Conservation (phyloP, 176 grass and related monocot genomes). For the Aegilops bicornis region DNA sequence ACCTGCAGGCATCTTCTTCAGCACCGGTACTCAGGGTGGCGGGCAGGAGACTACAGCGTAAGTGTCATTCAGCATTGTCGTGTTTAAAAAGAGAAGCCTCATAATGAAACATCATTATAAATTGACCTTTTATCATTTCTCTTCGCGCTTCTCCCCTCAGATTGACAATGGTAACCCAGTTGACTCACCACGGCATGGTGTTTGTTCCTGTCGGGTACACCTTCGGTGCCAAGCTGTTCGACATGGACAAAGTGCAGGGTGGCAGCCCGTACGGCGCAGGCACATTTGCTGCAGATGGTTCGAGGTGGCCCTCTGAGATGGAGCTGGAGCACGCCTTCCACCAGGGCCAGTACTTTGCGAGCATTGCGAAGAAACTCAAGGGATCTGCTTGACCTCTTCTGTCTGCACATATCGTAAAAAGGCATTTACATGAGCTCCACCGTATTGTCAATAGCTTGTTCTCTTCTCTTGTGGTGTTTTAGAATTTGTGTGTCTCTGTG, state of each 20-base stretch:
- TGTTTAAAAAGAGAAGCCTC: neutral
- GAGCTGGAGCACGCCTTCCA: conserved; percentile 96
- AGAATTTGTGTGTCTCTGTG: neutral
- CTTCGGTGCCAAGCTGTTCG: conserved; percentile 84
- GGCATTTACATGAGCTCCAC: conserved; percentile 17
- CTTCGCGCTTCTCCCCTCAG: conserved; percentile 27
- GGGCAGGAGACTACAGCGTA: conserved; percentile 92
- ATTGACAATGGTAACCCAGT: conserved; percentile 76
- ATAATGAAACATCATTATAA: neutral
- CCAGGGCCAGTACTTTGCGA: conserved; percentile 81
- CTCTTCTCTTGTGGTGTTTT: neutral
- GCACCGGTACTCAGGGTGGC: conserved; percentile 88
- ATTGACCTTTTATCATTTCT: neutral
- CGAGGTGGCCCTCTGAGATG: conserved; percentile 63
- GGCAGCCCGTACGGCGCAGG: conserved; percentile 84
- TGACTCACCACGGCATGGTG: conserved; percentile 85
- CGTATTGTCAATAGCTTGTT: conserved; percentile 17
- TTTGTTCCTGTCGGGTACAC: conserved; percentile 83
- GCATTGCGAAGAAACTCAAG: conserved; percentile 84
- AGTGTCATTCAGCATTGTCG: neutral
- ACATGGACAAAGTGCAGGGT: conserved; percentile 87
- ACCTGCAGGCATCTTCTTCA: conserved; percentile 84
- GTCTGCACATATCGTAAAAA: neutral
- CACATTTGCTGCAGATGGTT: conserved; percentile 74
- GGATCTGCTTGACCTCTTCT: conserved; percentile 28